Evolutionary conservation across 2,329 filamentous ascomycete genomes (phyloP), one percentile per base, ranked within the genome.

Genomic region (Diaporthe citriasiana): DNA sequence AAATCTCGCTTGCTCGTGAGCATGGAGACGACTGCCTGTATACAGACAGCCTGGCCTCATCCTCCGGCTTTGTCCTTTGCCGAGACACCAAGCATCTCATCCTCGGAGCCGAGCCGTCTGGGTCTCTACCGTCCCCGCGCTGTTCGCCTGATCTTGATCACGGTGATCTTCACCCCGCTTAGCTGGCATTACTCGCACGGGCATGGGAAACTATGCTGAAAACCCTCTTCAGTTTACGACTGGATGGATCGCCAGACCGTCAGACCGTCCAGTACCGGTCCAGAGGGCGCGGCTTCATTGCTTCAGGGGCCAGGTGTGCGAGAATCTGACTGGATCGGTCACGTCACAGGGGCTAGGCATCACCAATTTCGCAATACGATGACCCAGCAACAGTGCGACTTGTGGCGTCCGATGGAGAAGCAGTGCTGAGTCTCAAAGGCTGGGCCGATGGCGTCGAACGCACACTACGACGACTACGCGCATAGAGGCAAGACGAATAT

Each of bases 401-500:
- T 33, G 33, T 63, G 70, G 56, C 59, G 50, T 63, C 56, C n/a
- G 45, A 53, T 40, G 45, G 70, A 55, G 55, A 40, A 40, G 13
- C 56, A 45, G 25, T 35, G 30, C 45, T 42, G 42, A 27, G 13
- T 53, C 33, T 42, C 56, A 40, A 33, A 55, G 57, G 47, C 30
- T 51, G 10, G 45, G 35, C 51, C n/a, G 30, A 53, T 35, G 63
- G 63, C 30, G 33, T 68, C 33, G 63, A 68, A 53, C 6, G 13
- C 30, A 27, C 63, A 30, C 63, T 68, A 40, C 15, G 6, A 63
- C n/a, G 33, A 19, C 50, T 71, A 38, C 47, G 55, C 42, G 35
- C 57, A 33, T 57, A 56, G 47, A 71, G 50, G 60, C 57, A 59
- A 65, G 57, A 50, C 68, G 57, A 71, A 33, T 38, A 57, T 71